Base-by-base conservation (phyloP, 352 stramenopile species). In the Stramenopiles sp. region DNA sequence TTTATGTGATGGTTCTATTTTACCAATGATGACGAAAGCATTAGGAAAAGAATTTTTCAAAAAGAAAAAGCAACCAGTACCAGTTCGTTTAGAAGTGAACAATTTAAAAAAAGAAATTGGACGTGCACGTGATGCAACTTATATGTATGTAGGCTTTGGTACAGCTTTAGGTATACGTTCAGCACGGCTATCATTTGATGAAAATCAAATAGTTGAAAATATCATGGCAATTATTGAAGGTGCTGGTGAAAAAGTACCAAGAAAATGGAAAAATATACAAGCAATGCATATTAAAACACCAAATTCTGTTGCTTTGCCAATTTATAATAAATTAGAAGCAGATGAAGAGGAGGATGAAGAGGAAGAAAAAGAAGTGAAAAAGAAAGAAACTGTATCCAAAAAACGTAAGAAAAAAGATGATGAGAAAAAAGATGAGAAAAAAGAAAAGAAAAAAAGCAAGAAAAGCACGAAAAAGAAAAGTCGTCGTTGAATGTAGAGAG, bases 241-340 rank as follows among this genome's bases (percentile, higher is more conserved):
- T 63, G 88, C 87, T 78, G 85, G 87, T 23, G 83, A 81, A 1
- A 90, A 93, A 78, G 88, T 97, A 31, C 87, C 89, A 43, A 91
- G 92, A 73, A 87, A 88, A 65, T 97, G 92, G 92, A 86, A 88
- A 73, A 94, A 94, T 84, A 88, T 97, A 74, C 89, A 93, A 84
- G 92, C 89, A 32, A 94, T 97, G 85, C 89, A 82, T 78, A 84
- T 97, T 81, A 97, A 96, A 86, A 94, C 90, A 6, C 85, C 82
- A 31, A 84, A 92, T 33, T 95, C 89, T 80, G 84, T 94, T 6
- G 84, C 90, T n/a, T 82, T 97, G 73, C 92, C 91, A 31, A 86
- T 97, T 63, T 97, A 95, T 82, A 96, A 94, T 79, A 81, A 87
- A 29, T 83, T 91, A 80, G 7, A 53, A 32, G 38, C 53, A 27